Evolutionary conservation across 148 eudicot genomes (phyloP), one percentile per base, ranked within the genome.

Genomic region (Bassia scoparia): DNA sequence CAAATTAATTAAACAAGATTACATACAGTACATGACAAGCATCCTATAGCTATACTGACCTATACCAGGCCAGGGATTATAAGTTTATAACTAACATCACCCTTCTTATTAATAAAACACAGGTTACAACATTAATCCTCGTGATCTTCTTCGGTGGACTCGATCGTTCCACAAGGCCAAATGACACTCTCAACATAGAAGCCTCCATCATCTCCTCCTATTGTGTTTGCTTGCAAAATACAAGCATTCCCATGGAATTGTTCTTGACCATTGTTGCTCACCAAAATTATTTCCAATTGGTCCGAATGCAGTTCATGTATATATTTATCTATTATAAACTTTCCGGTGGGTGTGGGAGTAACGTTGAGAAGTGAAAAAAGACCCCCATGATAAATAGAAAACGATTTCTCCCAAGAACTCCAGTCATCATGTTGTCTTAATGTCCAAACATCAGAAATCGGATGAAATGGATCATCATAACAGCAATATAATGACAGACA

Each of bases 391-490:
- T 60, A 17, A 15, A 72, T 29, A 43, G 56, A 59, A 38, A 67
- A 72, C 30, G 60, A 15, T 33, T 67, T 78, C 76, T 48, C 67
- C 81, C 76, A 78, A 13, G 81, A 78, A 66, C 38, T 73, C 62
- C 68, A 67, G 27, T 78, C 67, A 26, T 76, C 76, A 27, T 66
- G 49, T 17, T 72, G n/a, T 35, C 67, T 78, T 52, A 72, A 8
- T 10, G 61, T 69, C 37, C 72, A 61, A 49, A 78, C 61, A 78
- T 67, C 27, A 16, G 0, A 21, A 2, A 1, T 50, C 21, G 5
- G 54, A 16, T 6, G 0, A 50, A 61, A 70, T 3, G 5, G 41
- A 37, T 37, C 7, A 3, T 37, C 7, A 7, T 3, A 46, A 16
- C 34, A 52, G 68, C 80, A 78, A 50, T 29, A 69, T 35, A 78